Evolutionary conservation across 2,329 filamentous ascomycete species (phyloP).

Genomic region (Penicillium sclerotiorum): DNA sequence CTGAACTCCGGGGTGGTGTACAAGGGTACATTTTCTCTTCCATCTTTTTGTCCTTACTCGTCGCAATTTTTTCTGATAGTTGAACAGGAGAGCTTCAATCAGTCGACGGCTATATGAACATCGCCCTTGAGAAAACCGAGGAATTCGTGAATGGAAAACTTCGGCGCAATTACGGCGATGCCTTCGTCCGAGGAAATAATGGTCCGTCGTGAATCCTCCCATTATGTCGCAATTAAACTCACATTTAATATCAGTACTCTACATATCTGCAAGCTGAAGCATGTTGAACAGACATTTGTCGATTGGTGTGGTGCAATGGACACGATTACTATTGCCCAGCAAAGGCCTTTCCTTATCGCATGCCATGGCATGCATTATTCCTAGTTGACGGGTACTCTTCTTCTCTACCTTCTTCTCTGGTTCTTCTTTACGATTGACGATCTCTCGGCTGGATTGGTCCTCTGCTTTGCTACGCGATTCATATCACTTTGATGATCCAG

Average conservation of each 20-base stretch:
- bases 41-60: not conserved
- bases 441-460: too few species aligned
- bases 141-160: slow-evolving; percentile 87
- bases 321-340: too few species aligned
- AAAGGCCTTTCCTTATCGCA: too few species aligned
- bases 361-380: too few species aligned
- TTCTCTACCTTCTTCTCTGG: too few species aligned
- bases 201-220: slow-evolving; percentile 54
- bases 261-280: slow-evolving; percentile 41
- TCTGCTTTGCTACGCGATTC: too few species aligned
- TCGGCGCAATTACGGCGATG: slow-evolving; percentile 84
- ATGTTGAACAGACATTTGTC: not conserved
- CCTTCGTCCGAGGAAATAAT: slow-evolving; percentile 95
- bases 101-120: slow-evolving; percentile 99
- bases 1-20: slow-evolving; percentile 98
- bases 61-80: slow-evolving; percentile 6
- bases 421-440: too few species aligned
- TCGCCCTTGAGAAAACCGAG: slow-evolving; percentile 91
- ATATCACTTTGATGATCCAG: too few species aligned
- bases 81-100: slow-evolving; percentile 84
- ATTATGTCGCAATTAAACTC: slow-evolving; percentile 1
- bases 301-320: not conserved
- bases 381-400: too few species aligned
- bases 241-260: slow-evolving; percentile 31
- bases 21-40: slow-evolving; percentile 69